Evolutionary conservation across 2,329 filamentous ascomycete species (phyloP).

Genomic region (Leptographium wingfieldii): DNA sequence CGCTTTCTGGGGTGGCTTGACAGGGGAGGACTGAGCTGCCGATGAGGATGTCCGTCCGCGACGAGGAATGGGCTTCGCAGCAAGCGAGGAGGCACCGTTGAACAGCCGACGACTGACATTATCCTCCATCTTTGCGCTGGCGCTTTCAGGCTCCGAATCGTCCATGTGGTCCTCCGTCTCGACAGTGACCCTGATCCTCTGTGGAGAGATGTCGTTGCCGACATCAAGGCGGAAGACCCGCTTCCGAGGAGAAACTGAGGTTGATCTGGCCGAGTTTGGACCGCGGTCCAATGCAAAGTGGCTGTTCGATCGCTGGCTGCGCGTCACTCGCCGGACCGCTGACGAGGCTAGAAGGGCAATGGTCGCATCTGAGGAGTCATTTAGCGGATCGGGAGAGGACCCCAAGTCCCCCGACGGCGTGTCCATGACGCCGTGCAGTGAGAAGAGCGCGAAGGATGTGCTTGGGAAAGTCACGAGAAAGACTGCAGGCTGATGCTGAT

Average conservation of each 20-base stretch:
- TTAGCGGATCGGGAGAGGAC: slow-evolving; percentile 40
- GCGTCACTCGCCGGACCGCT: slow-evolving; percentile 27
- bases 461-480: neutral
- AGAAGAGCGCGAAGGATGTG: neutral
- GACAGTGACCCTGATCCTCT: slow-evolving; percentile 42
- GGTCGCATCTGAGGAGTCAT: slow-evolving; percentile 19
- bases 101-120: slow-evolving; percentile 23
- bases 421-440: neutral
- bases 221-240: slow-evolving; percentile 45
- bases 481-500: neutral
- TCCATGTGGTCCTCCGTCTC: slow-evolving; percentile 29
- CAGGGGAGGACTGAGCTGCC: neutral
- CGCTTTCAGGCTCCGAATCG: slow-evolving; percentile 5
- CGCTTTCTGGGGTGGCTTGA: slow-evolving; percentile 19
- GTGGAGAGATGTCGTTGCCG: slow-evolving; percentile 35
- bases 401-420: slow-evolving; percentile 18
- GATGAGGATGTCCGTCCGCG: slow-evolving; percentile 7
- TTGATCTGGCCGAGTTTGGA: slow-evolving; percentile 9
- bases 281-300: slow-evolving; percentile 22
- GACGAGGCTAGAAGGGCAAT: slow-evolving; percentile 10
- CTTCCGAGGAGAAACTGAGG: slow-evolving; percentile 34
- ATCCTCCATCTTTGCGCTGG: slow-evolving; percentile 6
- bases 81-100: slow-evolving; percentile 16
- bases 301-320: slow-evolving; percentile 27
- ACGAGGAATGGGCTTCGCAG: slow-evolving; percentile 23